Conservation (phyloP, 345 rosid species). For the Bruguiera sexangula region DNA sequence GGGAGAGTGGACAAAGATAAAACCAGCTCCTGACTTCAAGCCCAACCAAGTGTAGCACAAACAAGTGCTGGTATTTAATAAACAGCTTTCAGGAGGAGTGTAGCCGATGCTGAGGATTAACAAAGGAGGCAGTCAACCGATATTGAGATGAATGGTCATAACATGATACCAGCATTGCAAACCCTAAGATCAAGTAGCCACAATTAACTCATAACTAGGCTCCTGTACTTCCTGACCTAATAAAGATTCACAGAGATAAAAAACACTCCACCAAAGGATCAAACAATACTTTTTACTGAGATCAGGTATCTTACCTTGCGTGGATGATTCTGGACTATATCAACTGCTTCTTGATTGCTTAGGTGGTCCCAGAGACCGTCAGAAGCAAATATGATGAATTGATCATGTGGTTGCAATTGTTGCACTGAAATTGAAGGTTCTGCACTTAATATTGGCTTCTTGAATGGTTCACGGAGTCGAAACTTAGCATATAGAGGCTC, state of each 20-base stretch:
- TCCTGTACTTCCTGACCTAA: neutral
- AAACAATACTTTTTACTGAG: neutral
- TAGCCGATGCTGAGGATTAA: too few relatives aligned
- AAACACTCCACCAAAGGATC: neutral
- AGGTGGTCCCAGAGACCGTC: slow-evolving; percentile 88
- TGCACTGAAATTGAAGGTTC: slow-evolving; percentile 70
- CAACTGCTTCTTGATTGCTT: slow-evolving; percentile 80
- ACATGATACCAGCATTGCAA: too few relatives aligned
- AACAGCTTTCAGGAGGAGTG: too few relatives aligned
- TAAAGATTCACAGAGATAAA: neutral
- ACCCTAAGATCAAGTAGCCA: neutral
- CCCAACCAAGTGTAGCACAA: too few relatives aligned
- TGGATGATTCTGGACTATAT: slow-evolving; percentile 60
- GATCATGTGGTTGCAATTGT: slow-evolving; percentile 57
- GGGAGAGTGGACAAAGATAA: too few relatives aligned
- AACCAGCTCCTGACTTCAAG: too few relatives aligned
- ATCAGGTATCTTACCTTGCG: slow-evolving; percentile 44
- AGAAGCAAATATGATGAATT: slow-evolving; percentile 73
- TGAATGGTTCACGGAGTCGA: slow-evolving; percentile 67
- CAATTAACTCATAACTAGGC: neutral
- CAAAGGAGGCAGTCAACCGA: too few relatives aligned
- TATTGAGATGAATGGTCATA: too few relatives aligned
- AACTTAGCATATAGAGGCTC: slow-evolving; percentile 69
- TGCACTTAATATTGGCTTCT: slow-evolving; percentile 62
- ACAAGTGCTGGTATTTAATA: too few relatives aligned